Percentiles rank a stretch among this genome's conserved stretches.
Evolutionary conservation across 2,329 filamentous ascomycete genomes (phyloP).

Genomic region (Ophiognomonia clavigignenti-juglandacearum): DNA sequence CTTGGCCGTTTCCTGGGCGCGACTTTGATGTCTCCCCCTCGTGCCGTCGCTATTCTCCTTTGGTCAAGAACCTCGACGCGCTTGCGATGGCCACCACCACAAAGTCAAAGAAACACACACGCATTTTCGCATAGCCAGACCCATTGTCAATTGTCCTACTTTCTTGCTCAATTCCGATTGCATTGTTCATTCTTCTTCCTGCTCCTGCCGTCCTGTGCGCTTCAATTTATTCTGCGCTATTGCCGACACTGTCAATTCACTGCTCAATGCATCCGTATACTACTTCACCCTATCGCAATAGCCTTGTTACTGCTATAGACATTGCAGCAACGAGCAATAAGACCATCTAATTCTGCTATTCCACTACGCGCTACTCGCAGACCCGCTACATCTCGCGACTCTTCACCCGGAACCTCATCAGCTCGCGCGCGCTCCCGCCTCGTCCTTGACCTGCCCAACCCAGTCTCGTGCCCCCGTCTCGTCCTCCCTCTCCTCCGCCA

Average conservation of each 20-base stretch:
- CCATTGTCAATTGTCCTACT: conserved; percentile 1
- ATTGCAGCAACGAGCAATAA: not conserved
- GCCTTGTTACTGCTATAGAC: conserved; percentile 1
- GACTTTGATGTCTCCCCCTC: not conserved
- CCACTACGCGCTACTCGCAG: conserved; percentile 1
- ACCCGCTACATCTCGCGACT: not conserved
- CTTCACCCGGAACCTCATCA: not conserved
- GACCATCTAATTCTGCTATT: not conserved
- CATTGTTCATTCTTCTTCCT: conserved; percentile 5
- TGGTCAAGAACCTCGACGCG: conserved; percentile 8
- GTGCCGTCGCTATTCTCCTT: conserved; percentile 7
- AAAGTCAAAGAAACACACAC: conserved; percentile 3
- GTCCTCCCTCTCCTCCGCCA: not conserved
- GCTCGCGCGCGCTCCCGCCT: not conserved
- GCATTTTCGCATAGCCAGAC: not conserved
- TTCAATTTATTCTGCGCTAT: not conserved
- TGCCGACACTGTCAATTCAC: not conserved
- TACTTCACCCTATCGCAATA: not conserved
- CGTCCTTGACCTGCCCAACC: not conserved
- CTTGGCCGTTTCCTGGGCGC: too few species aligned
- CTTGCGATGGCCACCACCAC: not conserved
- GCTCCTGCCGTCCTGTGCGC: not conserved
- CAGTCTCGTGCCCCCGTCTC: conserved; percentile 1
- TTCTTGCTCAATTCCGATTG: not conserved
- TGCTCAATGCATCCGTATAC: conserved; percentile 14